phyloP scores from a whole-genome alignment of 192 early-diverging fungal species.

The Umbelopsis sp. region DNA sequence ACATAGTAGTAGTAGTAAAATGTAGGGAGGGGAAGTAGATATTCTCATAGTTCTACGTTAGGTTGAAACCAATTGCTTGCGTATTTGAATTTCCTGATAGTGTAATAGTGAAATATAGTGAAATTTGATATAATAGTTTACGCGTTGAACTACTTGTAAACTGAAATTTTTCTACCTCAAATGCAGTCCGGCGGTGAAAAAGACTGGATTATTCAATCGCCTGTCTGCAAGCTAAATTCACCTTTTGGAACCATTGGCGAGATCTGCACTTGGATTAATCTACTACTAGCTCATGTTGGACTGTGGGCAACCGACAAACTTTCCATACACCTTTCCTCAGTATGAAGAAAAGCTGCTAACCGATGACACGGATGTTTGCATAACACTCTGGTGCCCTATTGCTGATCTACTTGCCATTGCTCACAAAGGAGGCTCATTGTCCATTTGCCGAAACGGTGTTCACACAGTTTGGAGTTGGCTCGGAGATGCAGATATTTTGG shows the following conservation, averaged over 20 bases:
- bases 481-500: neutral
- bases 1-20: too few species aligned
- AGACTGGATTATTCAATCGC: too few species aligned
- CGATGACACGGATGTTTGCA: conserved; percentile 3
- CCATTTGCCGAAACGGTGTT: conserved; percentile 5
- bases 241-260: neutral
- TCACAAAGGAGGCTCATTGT: neutral
- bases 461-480: conserved; percentile 14
- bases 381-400: neutral
- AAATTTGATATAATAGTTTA: too few species aligned
- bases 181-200: too few species aligned
- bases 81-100: too few species aligned
- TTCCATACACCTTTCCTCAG: conserved; percentile 2
- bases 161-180: too few species aligned
- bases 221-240: neutral
- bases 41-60: too few species aligned
- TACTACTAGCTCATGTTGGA: neutral
- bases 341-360: conserved; percentile 12
- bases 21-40: too few species aligned
- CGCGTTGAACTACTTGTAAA: too few species aligned
- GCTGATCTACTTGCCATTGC: conserved; percentile 14
- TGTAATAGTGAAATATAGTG: too few species aligned
- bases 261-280: neutral
- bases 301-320: conserved; percentile 14
- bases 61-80: too few species aligned